Percentiles rank a stretch among this genome's conserved stretches.
These are phyloP conservation scores for Neocallimastix lanati DNA, from an alignment of 192 early-diverging fungal genomes.

Conservation along the genomic window DNA sequence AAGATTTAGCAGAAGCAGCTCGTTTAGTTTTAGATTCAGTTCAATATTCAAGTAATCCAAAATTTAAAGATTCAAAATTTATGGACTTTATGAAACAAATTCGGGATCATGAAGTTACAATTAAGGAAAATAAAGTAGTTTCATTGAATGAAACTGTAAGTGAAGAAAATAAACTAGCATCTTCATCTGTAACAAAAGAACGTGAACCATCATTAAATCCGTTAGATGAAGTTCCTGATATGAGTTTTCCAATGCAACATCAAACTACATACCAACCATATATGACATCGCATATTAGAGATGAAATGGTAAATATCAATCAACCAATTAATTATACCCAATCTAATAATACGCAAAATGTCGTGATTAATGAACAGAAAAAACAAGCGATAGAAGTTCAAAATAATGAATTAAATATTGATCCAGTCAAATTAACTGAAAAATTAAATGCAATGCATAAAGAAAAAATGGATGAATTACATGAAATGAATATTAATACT, in stretches of 20 bases:
- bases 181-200: neutral
- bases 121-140: constrained; percentile 80
- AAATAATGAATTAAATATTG: neutral
- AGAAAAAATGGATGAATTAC: neutral
- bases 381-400: neutral
- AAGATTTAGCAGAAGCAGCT: constrained; percentile 66
- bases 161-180: neutral
- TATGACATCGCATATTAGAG: neutral
- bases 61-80: constrained; percentile 84
- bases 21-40: constrained; percentile 62
- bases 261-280: neutral
- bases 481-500: neutral
- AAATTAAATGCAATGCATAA: neutral
- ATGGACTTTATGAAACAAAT: constrained; percentile 83
- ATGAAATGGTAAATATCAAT: neutral
- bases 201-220: neutral
- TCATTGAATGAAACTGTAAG: constrained; percentile 13
- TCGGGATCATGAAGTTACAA: constrained; percentile 66
- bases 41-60: constrained; percentile 59
- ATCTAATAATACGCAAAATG: neutral
- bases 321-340: neutral
- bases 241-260: neutral
- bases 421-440: neutral
- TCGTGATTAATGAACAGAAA: neutral
- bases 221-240: neutral